Base-by-base conservation (phyloP, 371 early-diverging fungal species). In the Syncephalastrum racemosum region DNA sequence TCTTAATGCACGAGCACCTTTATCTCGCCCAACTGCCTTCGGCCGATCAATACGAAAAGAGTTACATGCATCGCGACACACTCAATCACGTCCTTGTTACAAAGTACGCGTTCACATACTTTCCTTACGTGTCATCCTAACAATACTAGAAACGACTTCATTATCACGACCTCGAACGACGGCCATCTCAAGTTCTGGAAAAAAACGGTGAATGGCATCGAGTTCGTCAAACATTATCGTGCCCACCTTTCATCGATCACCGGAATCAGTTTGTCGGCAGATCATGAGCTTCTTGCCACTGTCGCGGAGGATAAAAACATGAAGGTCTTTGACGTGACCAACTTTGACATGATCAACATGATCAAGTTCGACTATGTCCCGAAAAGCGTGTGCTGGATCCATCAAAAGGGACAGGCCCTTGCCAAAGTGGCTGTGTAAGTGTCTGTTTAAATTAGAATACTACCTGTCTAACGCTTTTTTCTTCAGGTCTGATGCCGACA, bases 141-240 rank as follows among this genome's bases (percentile, higher is more conserved):
- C 47, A 0, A 4, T 50, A 46, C n/a, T 44, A 89, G 88, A 45
- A 90, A 90, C 12, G 95, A 95, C 60, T 97, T 96, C 66, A 64
- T 98, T 41, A 82, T 98, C 45, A 98, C 99, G 0, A 87, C 94
- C 0, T 96, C 96, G 1, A 80, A 87, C 4, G 97, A 98, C 73
- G 99, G 99, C 0, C 95, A 95, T 66, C 83, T 98, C 16, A 98
- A 98, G 70, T 97, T 97, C 61, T 98, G 99, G 99, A 96, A 97
- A 67, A 96, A 96, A 79, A 87, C 90, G n/a, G 86, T 82, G 5
- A 75, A 77, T 39, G 97, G 95, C 16, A 89, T 98, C 50, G 97
- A 97, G 70, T 98, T 98, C 78, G 97, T 97, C 39, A 98, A 98
- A 76, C 93, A 95, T 64, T 98, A 88, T 62, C 83, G 92, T 12